These are phyloP conservation scores for Ceratobasidium sp. DNA, from an alignment of 1,284 basidiomycete species.

Conservation along the genomic window DNA sequence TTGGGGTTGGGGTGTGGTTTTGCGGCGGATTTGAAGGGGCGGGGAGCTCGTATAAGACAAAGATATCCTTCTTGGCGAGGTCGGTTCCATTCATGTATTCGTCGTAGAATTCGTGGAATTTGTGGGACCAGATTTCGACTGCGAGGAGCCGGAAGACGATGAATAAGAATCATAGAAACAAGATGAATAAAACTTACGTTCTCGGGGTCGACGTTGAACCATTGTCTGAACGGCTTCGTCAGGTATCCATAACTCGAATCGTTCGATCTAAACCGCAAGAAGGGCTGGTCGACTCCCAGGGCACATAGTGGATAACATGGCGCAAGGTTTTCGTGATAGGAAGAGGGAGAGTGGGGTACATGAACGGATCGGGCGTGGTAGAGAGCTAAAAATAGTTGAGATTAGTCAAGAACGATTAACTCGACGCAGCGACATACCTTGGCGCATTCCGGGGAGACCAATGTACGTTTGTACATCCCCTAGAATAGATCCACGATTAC, in stretches of 20 bases:
- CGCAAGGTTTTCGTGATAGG: conserved; percentile 92
- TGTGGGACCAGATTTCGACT: conserved; percentile 77
- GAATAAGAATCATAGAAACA: conserved; percentile 2
- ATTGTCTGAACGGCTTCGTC: conserved; percentile 78
- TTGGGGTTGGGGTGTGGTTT: conserved; percentile 64
- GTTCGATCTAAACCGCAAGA: conserved; percentile 79
- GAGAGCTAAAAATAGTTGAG: conserved; percentile 78
- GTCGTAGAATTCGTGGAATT: conserved; percentile 85
- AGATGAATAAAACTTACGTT: conserved; percentile 65
- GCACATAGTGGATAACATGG: conserved; percentile 82
- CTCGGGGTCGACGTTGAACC: conserved; percentile 77
- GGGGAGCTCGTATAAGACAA: conserved; percentile 84
- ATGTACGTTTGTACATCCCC: conserved; percentile 94
- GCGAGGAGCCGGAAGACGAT: conserved; percentile 76
- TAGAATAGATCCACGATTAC: conserved; percentile 99
- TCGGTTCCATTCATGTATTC: conserved; percentile 76
- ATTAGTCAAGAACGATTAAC: too few species aligned
- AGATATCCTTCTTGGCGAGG: conserved; percentile 72
- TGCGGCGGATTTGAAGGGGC: conserved; percentile 62
- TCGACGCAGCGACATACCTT: conserved; percentile 86
- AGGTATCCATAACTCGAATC: conserved; percentile 86
- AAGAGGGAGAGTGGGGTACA: conserved; percentile 96
- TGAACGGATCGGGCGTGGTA: conserved; percentile 99
- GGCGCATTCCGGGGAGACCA: conserved; percentile 94
- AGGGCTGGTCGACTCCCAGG: conserved; percentile 76